Evolutionary conservation across 169 alveolate genomes (phyloP).

Genomic region (Plasmodium billcollinsi): DNA sequence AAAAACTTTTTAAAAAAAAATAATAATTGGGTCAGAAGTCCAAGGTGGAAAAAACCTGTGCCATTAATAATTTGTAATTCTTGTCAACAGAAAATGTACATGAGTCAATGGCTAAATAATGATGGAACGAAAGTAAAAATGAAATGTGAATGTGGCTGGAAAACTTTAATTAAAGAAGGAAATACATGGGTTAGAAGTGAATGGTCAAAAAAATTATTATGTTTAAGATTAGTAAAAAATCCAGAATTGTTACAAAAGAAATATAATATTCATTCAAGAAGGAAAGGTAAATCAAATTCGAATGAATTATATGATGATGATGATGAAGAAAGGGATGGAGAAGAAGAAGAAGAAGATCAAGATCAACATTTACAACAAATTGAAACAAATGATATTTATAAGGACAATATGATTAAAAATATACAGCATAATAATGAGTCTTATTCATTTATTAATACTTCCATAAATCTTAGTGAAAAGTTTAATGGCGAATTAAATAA

Average conservation of each 20-base stretch:
- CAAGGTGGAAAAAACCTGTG: constrained; percentile 74
- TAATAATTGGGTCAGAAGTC: constrained; percentile 76
- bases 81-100: constrained; percentile 69
- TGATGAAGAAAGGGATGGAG: background rate
- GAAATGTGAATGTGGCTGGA: constrained; percentile 78
- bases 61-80: constrained; percentile 74
- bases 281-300: constrained; percentile 26
- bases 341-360: too few species aligned
- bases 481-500: background rate
- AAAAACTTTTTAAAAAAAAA: constrained; percentile 67
- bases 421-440: constrained; percentile 5
- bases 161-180: constrained; percentile 70
- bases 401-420: too few species aligned
- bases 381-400: too few species aligned
- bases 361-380: too few species aligned
- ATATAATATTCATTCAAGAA: constrained; percentile 50
- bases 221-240: constrained; percentile 52
- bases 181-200: constrained; percentile 77
- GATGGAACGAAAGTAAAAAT: constrained; percentile 76
- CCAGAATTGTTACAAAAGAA: constrained; percentile 52
- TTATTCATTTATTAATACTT: background rate
- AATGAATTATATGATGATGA: constrained; percentile 26
- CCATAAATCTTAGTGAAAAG: background rate
- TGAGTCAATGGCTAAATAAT: constrained; percentile 76
- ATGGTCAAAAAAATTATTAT: constrained; percentile 75